Base-by-base conservation (phyloP, 2,329 filamentous ascomycete genomes). In the Claviceps purpurea region DNA sequence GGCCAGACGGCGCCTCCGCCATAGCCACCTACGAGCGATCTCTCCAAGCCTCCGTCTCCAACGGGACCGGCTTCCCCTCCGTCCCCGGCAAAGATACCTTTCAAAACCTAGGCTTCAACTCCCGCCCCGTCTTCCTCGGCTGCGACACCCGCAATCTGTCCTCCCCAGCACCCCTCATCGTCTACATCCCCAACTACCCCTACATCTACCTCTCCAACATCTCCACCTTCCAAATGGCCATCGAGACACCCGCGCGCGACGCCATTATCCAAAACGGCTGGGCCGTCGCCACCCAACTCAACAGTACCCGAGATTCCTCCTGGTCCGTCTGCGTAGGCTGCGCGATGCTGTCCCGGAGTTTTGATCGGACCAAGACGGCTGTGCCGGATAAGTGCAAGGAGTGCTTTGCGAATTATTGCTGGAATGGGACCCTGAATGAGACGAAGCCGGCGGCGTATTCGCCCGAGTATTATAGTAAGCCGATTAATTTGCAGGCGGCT, bases 261-360 rank as follows among this genome's bases (percentile, higher is more conserved):
- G 76, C 77, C 56, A 87, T 95, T 62, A 89, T 98, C 61, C 67
- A 79, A 58, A 97, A 98, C 69, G 91, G 89, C 20, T 93, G 86
- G 70, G 79, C 93, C 59, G 80, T 84, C 18, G 90, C 79, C 2
- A 96, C 90, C 0, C 84, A 85, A 73, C 88, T 79, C 50, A 96
- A 97, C 69, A 79, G 76, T 49, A 90, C 88, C 0, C 64, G 83
- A 3, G 85, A 94, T 64, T 60, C 68, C 3, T 68, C 84, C 56
- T 98, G 93, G 91, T 75, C 85, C 0, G 75, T 81, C 1, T 98
- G 91, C 60, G 85, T 95, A 4, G 89, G 84, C 22, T 98, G 93
- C 68, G 93, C 91, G 5, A 82, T 95, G 41, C 75, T 97, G 16
- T 79, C 78, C 50, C 79, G 91, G 55, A 89, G 84, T 58, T 78